A percentile compares a stretch with the other conserved stretches of the same genome.
phyloP scores from a whole-genome alignment of 441 rosid genomes.

The Omphalea diandra region DNA sequence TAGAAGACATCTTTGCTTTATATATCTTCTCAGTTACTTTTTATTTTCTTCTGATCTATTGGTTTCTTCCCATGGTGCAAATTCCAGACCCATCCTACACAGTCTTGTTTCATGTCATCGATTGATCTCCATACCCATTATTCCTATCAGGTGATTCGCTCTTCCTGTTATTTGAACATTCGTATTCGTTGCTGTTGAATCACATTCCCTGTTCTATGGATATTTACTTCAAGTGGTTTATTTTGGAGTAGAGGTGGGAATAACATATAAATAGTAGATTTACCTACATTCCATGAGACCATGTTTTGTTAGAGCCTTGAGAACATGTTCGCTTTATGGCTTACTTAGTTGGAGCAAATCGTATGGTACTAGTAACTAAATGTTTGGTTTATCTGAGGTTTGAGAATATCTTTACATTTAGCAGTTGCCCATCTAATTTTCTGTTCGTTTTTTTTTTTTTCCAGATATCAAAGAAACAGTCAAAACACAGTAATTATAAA shows the following conservation, averaged over 20 bases:
- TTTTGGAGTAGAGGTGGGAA: background rate
- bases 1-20: background rate
- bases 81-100: slow-evolving; percentile 96
- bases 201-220: background rate
- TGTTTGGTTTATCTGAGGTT: background rate
- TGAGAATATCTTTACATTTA: background rate
- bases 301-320: background rate
- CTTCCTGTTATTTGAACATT: slow-evolving; percentile 4
- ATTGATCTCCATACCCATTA: slow-evolving; percentile 96
- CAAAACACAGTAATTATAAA: background rate
- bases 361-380: background rate
- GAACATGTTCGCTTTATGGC: background rate
- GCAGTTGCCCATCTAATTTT: background rate
- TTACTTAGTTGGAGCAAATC: background rate
- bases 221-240: background rate
- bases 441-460: background rate
- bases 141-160: slow-evolving; percentile 76
- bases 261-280: background rate
- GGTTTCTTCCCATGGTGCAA: slow-evolving; percentile 21
- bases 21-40: background rate
- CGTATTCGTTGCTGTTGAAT: background rate
- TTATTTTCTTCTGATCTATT: slow-evolving; percentile 5
- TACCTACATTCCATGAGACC: background rate
- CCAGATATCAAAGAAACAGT: too few relatives aligned
- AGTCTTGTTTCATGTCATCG: slow-evolving; percentile 99